Conservation (phyloP, 169 alveolate genomes). For the Babesia bigemina region DNA sequence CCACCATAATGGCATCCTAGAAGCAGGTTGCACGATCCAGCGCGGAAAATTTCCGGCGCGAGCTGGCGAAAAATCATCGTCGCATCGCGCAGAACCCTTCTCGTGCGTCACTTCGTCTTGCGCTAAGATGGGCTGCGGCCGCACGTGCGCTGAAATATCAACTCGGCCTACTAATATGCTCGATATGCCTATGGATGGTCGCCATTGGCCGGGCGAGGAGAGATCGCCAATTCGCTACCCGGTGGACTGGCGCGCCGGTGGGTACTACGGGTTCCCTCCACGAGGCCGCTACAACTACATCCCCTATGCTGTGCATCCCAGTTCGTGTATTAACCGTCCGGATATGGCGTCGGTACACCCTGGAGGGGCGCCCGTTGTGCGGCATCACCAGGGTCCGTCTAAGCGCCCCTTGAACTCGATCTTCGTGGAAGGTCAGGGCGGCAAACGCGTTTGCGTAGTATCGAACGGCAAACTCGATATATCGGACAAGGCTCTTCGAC, state of each 20-base stretch:
- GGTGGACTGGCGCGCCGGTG: slow-evolving; percentile 3
- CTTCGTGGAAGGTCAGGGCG: slow-evolving; percentile 4
- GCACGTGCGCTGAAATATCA: slow-evolving; percentile 14
- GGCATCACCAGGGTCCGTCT: not conserved
- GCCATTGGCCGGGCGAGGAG: slow-evolving; percentile 24
- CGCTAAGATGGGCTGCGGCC: slow-evolving; percentile 18
- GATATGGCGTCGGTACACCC: not conserved
- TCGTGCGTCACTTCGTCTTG: not conserved
- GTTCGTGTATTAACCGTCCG: too few relatives aligned
- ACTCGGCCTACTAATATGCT: not conserved
- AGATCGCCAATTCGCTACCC: slow-evolving; percentile 7
- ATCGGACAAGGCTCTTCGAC: slow-evolving; percentile 16
- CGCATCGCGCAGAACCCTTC: not conserved
- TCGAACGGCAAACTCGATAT: slow-evolving; percentile 1
- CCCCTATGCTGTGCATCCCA: too few relatives aligned
- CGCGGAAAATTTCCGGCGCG: slow-evolving; percentile 31
- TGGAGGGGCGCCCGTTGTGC: not conserved
- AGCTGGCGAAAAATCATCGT: not conserved
- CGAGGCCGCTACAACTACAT: too few relatives aligned
- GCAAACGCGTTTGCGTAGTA: slow-evolving; percentile 32
- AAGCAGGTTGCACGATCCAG: slow-evolving; percentile 14
- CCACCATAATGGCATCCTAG: not conserved
- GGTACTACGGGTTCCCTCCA: not conserved
- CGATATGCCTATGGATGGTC: slow-evolving; percentile 10
- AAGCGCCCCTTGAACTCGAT: slow-evolving; percentile 21